Base-by-base conservation (phyloP, 2,329 filamentous ascomycete species). In the Daldinia eschscholtzii region DNA sequence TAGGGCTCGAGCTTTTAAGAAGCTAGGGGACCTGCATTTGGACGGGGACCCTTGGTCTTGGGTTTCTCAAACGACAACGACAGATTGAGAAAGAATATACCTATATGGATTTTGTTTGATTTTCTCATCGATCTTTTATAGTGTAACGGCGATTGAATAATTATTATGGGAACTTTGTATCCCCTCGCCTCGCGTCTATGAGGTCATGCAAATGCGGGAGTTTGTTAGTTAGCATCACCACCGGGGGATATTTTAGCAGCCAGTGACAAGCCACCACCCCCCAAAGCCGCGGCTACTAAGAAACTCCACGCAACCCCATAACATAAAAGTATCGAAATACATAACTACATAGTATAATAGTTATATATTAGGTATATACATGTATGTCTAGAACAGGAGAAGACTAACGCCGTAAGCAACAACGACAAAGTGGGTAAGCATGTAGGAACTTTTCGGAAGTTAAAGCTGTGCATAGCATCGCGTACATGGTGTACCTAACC, bases 261-360 rank as follows among this genome's bases (percentile, higher is more conserved):
- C 30, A 56, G 53, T 46, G 15, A 64, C 48, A 59, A 41, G 4
- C 56, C 65, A 35, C 10, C 10, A 35, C 33, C 10, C 68, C 62
- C 55, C 6, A 61, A 42, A 50, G 20, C 46, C 60, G 63, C 61
- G 57, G 64, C 60, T 65, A 23, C 63, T 52, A 52, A 53, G 33
- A 50, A 57, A 64, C 57, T 69, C 61, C 66, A 70, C 67, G 53
- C 56, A 71, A 23, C 64, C 64, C 67, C 64, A 65, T 57, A 61
- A 33, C 57, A 46, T 46, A 46, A 26, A 60, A 53, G 48, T 44
- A 33, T 30, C 35, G 35, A 39, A 39, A 35, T 35, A 35, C 20
- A 23, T 23, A 23, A n/a, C n/a, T n/a, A n/a, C n/a, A 23, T 23
- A 23, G 20, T 23, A 23, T 23, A 23, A 23, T 23, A 23, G 20